Evolutionary conservation across 2,329 filamentous ascomycete species (phyloP).

Genomic region (Sarocladium kiliense): DNA sequence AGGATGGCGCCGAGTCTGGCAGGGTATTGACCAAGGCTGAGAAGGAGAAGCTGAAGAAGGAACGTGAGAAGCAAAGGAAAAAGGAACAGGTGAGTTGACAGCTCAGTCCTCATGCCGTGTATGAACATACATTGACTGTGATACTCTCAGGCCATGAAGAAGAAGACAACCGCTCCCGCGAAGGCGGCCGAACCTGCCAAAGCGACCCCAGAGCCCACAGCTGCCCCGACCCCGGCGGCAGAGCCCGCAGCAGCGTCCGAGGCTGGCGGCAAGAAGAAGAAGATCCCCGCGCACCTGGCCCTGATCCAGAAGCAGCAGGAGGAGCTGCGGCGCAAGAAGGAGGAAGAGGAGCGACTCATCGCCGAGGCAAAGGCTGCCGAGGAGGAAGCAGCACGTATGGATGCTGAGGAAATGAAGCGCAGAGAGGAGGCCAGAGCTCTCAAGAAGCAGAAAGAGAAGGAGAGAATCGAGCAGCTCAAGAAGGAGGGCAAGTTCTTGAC

Average conservation of each 20-base stretch:
- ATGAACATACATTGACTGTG: background rate
- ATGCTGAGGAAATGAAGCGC: slow-evolving; percentile 62
- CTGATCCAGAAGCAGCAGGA: slow-evolving; percentile 80
- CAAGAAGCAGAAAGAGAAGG: slow-evolving; percentile 84
- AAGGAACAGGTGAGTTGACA: slow-evolving; percentile 74
- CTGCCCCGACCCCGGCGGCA: slow-evolving; percentile 46
- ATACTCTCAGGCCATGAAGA: slow-evolving; percentile 62
- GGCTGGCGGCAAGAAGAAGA: slow-evolving; percentile 75
- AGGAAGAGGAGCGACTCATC: slow-evolving; percentile 54
- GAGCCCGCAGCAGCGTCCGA: slow-evolving; percentile 38
- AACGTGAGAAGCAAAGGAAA: slow-evolving; percentile 96
- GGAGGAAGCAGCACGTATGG: slow-evolving; percentile 60
- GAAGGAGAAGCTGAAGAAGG: slow-evolving; percentile 97
- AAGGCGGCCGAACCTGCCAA: slow-evolving; percentile 22
- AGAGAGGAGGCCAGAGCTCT: slow-evolving; percentile 68
- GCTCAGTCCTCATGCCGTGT: background rate
- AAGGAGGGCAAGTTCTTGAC: slow-evolving; percentile 83
- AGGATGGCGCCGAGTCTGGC: slow-evolving; percentile 51
- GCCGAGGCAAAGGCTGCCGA: slow-evolving; percentile 61
- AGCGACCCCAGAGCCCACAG: slow-evolving; percentile 51
- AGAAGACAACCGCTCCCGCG: slow-evolving; percentile 53
- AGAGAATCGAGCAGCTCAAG: slow-evolving; percentile 81
- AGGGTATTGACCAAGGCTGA: slow-evolving; percentile 92
- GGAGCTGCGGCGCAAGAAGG: slow-evolving; percentile 59
- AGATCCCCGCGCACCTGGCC: slow-evolving; percentile 69